Evolutionary conservation across 2,329 filamentous ascomycete species (phyloP), one percentile per base, ranked within the genome.

Genomic region (Fusarium sp.): DNA sequence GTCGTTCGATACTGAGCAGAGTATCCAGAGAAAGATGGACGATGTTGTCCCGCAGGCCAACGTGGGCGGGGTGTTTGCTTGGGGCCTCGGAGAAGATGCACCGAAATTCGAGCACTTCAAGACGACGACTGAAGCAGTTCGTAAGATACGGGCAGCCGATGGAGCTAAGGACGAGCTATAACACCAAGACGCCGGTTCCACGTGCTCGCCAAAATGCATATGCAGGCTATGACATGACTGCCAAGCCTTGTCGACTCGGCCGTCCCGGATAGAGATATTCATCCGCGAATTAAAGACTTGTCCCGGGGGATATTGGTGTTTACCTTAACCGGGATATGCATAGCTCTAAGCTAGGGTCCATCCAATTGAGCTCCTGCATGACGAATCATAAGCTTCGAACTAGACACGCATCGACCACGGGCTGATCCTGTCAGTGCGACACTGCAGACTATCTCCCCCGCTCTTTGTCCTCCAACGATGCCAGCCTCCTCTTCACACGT

Each of bases 61-160:
- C 1, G 80, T 95, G 0, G 92, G 93, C 1, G 93, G 93, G 18
- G 89, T 93, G 6, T 94, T 95, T 87, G 92, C 92, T 1, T 95
- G 92, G 93, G 92, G 91, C 23, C 78, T 95, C 67, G 93, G 92
- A 2, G 92, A 95, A 82, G 93, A 95, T 68, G 87, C 85, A 2
- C 83, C 85, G 1, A 64, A 76, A 4, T 89, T 85, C 68, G 74
- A 78, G 23, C 85, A 85, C 64, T 79, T 88, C 13, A 72, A 72
- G 37, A 83, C 83, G 5, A 84, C 82, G 7, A 35, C 79, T 9
- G 66, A 79, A 8, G 76, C 69, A 25, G 59, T 83, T 52, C 63
- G 68, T 23, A 70, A 64, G 52, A 56, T 63, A n/a, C 71, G 69
- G 59, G 56, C 61, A n/a, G 59, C 76, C 25, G 34, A 71, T 7